These are phyloP conservation scores for Moelleriella libera DNA, from an alignment of 2,329 filamentous ascomycete species.

Conservation along the genomic window DNA sequence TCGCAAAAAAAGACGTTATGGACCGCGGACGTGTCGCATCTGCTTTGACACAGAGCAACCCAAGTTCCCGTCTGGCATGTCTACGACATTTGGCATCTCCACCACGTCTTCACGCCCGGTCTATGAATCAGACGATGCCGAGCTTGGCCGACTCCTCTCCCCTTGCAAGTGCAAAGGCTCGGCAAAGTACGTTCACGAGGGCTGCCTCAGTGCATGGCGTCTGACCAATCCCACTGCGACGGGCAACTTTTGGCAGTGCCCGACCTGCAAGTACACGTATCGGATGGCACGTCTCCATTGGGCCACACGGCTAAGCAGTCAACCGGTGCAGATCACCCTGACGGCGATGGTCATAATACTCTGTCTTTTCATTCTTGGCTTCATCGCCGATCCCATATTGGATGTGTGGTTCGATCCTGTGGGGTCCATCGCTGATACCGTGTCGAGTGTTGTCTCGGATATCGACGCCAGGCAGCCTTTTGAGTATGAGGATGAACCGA, in stretches of 20 bases:
- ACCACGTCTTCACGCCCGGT: conserved; percentile 19
- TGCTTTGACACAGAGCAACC: conserved; percentile 59
- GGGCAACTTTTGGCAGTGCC: conserved; percentile 75
- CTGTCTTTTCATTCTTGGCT: conserved; percentile 72
- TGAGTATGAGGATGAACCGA: conserved; percentile 34
- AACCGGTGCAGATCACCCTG: conserved; percentile 50
- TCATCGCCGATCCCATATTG: conserved; percentile 84
- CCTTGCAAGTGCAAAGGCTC: conserved; percentile 91
- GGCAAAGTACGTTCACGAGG: conserved; percentile 87
- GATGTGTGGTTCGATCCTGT: conserved; percentile 74
- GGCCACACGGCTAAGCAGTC: conserved; percentile 56
- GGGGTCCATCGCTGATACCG: conserved; percentile 40
- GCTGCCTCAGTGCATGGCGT: conserved; percentile 74
- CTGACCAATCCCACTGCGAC: conserved; percentile 49
- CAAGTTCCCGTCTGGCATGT: conserved; percentile 23
- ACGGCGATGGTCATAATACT: conserved; percentile 59
- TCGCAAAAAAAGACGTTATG: conserved; percentile 34
- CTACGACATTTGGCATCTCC: conserved; percentile 18
- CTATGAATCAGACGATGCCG: conserved; percentile 62
- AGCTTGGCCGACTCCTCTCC: conserved; percentile 65
- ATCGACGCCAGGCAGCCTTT: conserved; percentile 19
- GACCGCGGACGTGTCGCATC: conserved; percentile 70
- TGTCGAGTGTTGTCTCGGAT: conserved; percentile 29
- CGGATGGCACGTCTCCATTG: conserved; percentile 62
- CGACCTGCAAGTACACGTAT: conserved; percentile 77